Base-by-base conservation (phyloP, 1,284 basidiomycete genomes). In the Termitomyces sp. region DNA sequence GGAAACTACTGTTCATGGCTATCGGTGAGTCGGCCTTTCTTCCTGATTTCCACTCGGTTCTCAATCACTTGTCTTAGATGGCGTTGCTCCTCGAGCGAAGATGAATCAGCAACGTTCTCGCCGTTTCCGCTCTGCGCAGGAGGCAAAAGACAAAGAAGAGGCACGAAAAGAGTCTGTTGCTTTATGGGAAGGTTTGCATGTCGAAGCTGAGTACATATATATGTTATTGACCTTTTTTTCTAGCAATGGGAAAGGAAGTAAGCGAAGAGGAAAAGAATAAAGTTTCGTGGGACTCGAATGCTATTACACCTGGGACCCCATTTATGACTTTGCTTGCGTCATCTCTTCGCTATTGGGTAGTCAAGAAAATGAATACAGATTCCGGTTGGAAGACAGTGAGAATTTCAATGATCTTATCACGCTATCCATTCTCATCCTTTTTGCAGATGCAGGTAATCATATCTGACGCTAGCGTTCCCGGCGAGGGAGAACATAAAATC, bases 401-500 rank as follows among this genome's bases (percentile, higher is more conserved):
- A 74, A 9, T 24, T 28, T 10, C 19, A n/a, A 13, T 15, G 26
- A 58, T 34, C 43, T 40, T 43, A 46, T 52, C 4, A 33, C 36
- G 46, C 46, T 30, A 19, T 34, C 0, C 26, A 24, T 1, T 21
- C 30, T 30, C 9, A 47, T 3, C 21, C 13, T 34, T 30, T 38
- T 51, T 46, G 38, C 33, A 94, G 90, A 79, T 98, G 40, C 86
- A 98, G 78, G 91, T 99, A 59, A 88, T 99, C 61, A 93, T 99
- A 58, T 99, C 97, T 2, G 97, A 99, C 64, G 93, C 96, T 1
- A 89, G 90, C 54, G 97, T 99, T 9, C 96, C 96, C 1, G 96
- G 96, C 61, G 97, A 99, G 73, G 97, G 97, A 67, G 97, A 99
- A 71, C 97, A 99, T 75, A 99, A 99, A 77, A 98, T 99, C 63